Evolutionary conservation across 371 early-diverging fungal species (phyloP), one percentile per base, ranked within the genome.

Genomic region (Mucor sp.): DNA sequence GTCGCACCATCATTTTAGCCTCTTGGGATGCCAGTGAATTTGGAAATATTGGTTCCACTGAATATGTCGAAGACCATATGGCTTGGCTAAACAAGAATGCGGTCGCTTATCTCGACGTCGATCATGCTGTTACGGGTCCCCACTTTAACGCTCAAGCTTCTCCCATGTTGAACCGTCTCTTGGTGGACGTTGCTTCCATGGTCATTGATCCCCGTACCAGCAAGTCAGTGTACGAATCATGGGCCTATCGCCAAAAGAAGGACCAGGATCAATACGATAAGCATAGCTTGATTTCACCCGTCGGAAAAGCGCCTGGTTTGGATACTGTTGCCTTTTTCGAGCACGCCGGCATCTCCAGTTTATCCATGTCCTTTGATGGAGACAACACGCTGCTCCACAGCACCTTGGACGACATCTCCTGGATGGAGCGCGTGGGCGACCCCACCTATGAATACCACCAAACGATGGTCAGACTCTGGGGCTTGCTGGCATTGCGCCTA

Each of bases 1-100:
- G 85, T 19, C 85, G 91, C 33, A 85, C 90, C 14, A 83, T 91
- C 21, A 67, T 88, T 9, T 68, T 91, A 41, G 88, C 86, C 14
- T 86, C 87, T 28, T 91, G 91, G 91, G 91, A 91, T 72, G 91
- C 83, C 17, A 87, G 84, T 59, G 90, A 87, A 68, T 89, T 89
- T 71, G 88, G 90, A 12, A 66, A 81, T 30, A 72, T 89, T 27
- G 91, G 91, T 1, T 87, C 89, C 14, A 90, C 90, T 14, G 91
- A 91, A 71, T 91, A 86, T 85, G 91, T 89, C 1, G 91, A 91
- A 68, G 86, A 89, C 41, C 75, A 88, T 58, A 63, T 81, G 19
- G 75, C 74, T 37, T 84, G 84, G 85, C 75, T 91, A 3, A 77
- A 76, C 55, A 77, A 77, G 14, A 70, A 85, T 37, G 87, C 79